Percentiles rank a stretch among this genome's conserved stretches.
phyloP scores from a whole-genome alignment of 306 rosid genomes.

The Amphicarpaea edgeworthii region DNA sequence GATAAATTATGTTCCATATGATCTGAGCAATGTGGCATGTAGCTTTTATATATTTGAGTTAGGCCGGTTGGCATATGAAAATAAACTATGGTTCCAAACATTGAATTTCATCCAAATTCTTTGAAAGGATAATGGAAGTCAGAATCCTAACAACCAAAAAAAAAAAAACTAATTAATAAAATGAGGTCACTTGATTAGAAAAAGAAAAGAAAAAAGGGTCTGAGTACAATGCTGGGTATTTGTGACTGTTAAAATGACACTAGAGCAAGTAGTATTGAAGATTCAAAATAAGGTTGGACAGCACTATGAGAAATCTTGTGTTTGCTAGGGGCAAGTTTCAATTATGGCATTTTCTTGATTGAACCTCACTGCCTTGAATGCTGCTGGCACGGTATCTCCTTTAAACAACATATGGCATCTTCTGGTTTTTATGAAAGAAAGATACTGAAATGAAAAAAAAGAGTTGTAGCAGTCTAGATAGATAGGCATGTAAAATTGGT shows the following conservation, averaged over 20 bases:
- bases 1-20: conserved; percentile 13
- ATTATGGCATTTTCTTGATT: conserved; percentile 43
- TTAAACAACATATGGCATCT: conserved; percentile 59
- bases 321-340: conserved; percentile 48
- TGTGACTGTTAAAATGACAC: conserved; percentile 39
- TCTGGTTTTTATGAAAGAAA: conserved; percentile 49
- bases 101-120: conserved; percentile 31
- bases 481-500: conserved; percentile 45
- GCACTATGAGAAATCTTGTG: conserved; percentile 43
- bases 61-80: conserved; percentile 51
- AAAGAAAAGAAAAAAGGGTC: neutral
- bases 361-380: conserved; percentile 55
- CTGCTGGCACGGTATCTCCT: conserved; percentile 61
- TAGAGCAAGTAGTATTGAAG: conserved; percentile 38
- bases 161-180: conserved; percentile 10
- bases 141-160: conserved; percentile 33
- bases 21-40: conserved; percentile 35
- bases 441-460: conserved; percentile 33
- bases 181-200: conserved; percentile 30
- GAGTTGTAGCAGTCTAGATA: conserved; percentile 1
- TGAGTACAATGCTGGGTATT: conserved; percentile 42
- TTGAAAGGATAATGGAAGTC: conserved; percentile 38
- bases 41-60: conserved; percentile 39
- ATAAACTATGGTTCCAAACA: conserved; percentile 33
- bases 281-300: conserved; percentile 52